These are phyloP conservation scores for Citeromyces nyonsensis DNA, from an alignment of 805 yeast species.

Conservation along the genomic window DNA sequence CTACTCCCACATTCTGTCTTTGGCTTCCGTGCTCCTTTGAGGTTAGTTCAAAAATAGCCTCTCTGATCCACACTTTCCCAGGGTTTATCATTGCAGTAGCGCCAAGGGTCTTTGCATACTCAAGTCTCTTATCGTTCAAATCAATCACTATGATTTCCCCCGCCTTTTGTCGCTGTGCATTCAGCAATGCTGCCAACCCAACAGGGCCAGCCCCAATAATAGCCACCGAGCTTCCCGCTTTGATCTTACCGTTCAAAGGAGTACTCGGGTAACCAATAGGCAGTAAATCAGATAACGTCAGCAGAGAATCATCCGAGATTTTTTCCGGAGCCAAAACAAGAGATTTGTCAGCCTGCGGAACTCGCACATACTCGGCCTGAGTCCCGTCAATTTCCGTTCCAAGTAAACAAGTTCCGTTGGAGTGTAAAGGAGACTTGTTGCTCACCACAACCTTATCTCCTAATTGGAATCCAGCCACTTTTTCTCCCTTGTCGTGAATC, in stretches of 20 bases:
- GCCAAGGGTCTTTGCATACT: conserved; percentile 41
- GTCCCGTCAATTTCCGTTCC: conserved; percentile 55
- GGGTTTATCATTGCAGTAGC: conserved; percentile 46
- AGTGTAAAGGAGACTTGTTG: conserved; percentile 37
- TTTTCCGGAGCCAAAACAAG: conserved; percentile 16
- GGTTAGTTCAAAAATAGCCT: conserved; percentile 18
- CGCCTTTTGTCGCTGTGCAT: conserved; percentile 40
- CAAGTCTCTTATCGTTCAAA: conserved; percentile 40
- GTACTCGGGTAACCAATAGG: conserved; percentile 61
- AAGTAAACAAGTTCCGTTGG: conserved; percentile 37
- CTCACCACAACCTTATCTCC: conserved; percentile 43
- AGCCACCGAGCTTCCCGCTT: conserved; percentile 41
- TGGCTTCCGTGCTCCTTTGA: conserved; percentile 7
- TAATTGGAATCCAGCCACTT: conserved; percentile 28
- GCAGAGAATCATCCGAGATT: conserved; percentile 26
- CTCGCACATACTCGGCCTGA: conserved; percentile 44
- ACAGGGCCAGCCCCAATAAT: conserved; percentile 59
- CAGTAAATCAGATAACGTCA: conserved; percentile 48
- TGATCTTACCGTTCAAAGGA: conserved; percentile 35
- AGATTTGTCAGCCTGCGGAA: conserved; percentile 31
- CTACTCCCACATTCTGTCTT: conserved; percentile 27
- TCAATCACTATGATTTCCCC: conserved; percentile 39
- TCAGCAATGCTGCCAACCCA: conserved; percentile 46
- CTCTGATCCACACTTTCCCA: conserved; percentile 21
- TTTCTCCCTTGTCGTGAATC: conserved; percentile 31